Base-by-base conservation (phyloP, 345 rosid species). In the Brassica cretica region DNA sequence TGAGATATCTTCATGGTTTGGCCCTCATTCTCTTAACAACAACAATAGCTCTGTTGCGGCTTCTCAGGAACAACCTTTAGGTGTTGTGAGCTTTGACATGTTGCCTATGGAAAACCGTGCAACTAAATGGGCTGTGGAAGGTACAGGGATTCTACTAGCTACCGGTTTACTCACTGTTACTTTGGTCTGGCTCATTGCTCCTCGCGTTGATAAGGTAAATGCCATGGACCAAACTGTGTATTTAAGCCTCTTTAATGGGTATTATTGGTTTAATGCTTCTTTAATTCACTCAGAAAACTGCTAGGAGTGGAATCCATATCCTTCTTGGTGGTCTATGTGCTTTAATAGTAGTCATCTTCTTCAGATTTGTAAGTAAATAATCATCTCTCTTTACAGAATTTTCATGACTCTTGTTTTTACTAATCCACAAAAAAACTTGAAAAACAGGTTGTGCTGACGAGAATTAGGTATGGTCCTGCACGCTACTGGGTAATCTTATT, bases 381-480 rank as follows among this genome's bases (percentile, higher is more conserved):
- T 49, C 55, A 25, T 63, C 30, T 30, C 41, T 12, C 10, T 18
- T 15, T 55, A 64, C 51, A 24, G 65, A 32, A 24, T 32, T 35
- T 44, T 53, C 10, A 6, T 56, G 33, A 6, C 30, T 16, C 2
- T 7, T 25, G 24, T 29, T 51, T 46, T 51, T 5, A 51, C 56
- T 51, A 0, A 51, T 56, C 46, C 6, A 24, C 37, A 51, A 18
- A 15, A 6, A 72, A 81, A 76, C 73, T 72, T 82, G 56, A 5
- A 35, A 67, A 46, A 64, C 97, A 94, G 98, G 78, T 90, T 81
- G 97, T 94, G 86, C 90, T 94, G 19, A 87, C 92, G 11, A 87
- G 98, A 84, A 92, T 94, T 82, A 94, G 85, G 86, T 90, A 92
- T 18, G 98, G 98, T 71, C 98, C 98, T 37, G 98, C 97, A 62